Evolutionary conservation across 306 rosid species (phyloP), one percentile per base, ranked within the genome.

Genomic region (Corylus americana): DNA sequence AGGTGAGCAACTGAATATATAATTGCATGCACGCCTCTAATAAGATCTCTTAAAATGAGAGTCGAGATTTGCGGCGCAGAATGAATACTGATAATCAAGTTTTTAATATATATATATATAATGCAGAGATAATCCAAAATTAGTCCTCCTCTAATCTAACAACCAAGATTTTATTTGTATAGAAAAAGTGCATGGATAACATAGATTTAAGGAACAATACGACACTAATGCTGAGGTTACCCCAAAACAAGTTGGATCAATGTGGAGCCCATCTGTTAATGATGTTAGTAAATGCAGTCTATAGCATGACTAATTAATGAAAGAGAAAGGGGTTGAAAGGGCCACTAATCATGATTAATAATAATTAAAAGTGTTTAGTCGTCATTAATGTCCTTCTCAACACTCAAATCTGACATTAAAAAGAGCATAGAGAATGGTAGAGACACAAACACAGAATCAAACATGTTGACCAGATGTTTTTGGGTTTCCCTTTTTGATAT

Each of bases 381-480:
- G 45, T 70, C 74, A 77, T 72, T 67, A 81, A 55, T 55, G 59
- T 78, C 83, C 57, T 70, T 84, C 79, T 81, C 76, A 31, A 31
- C 35, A 31, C 35, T 31, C 35, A 77, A 76, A 78, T 39, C 63
- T 49, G 73, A 53, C 54, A 79, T 66, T 54, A 76, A 39, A 88
- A 71, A 85, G 76, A 78, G 85, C 22, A 55, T 50, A 50, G 4
- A 14, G 85, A 87, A 83, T 84, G 79, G 74, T 74, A 76, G 90
- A 89, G 89, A 87, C 86, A 87, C 55, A 80, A 86, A 86, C 90
- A 90, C 10, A 68, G 85, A 79, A 84, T 68, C 85, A 86, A 87
- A 88, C 92, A 88, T 74, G 94, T 88, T 90, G 94, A 89, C 93
- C 85, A 79, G 67, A 85, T 92, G 90, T 89, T 85, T 74, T 4